Evolutionary conservation across 371 early-diverging fungal genomes (phyloP), one percentile per base, ranked within the genome.

Genomic region (Actinomortierella wolfii): DNA sequence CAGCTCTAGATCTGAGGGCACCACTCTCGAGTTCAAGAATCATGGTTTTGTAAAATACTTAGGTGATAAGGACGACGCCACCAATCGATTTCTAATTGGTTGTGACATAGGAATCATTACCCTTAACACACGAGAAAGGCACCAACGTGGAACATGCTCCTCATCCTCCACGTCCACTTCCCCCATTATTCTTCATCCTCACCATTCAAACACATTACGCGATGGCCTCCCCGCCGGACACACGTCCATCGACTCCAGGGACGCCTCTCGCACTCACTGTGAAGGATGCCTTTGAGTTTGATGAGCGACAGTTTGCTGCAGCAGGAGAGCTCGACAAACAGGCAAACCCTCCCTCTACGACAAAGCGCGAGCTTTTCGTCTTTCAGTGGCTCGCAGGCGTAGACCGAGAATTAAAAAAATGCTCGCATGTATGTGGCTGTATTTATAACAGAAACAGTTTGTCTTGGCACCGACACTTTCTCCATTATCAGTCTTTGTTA

Each of bases 351-450:
- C 59, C 73, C 8, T 62, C 73, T 2, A 73, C 66, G 54, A 73
- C 47, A 57, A 73, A 73, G 54, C 73, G 66, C 45, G 94, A 94
- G 70, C 80, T 91, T 6, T 82, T 84, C 55, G 74, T 92, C 9
- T 83, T 92, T 53, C 92, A 91, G 62, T 94, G 93, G 93, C 80
- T 94, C 26, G 86, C 91, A 0, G 77, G 79, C 39, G 83, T 92
- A 23, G 91, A 90, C 76, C 81, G 86, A 59, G 90, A 90, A 54
- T 76, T 81, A 46, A 83, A 86, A 55, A 71, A 76, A 0, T 76
- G 80, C 17, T 77, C 80, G 42, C 67, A 74, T 57, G 87, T 87
- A 83, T 53, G 78, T 39, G n/a, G n/a, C n/a, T n/a, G 9, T 9
- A 14, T 48, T 39, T 57, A 50, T 26, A 17, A 24, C 42, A 55